Conservation (phyloP, 2,329 filamentous ascomycete genomes). For the Aureobasidium musti region DNA sequence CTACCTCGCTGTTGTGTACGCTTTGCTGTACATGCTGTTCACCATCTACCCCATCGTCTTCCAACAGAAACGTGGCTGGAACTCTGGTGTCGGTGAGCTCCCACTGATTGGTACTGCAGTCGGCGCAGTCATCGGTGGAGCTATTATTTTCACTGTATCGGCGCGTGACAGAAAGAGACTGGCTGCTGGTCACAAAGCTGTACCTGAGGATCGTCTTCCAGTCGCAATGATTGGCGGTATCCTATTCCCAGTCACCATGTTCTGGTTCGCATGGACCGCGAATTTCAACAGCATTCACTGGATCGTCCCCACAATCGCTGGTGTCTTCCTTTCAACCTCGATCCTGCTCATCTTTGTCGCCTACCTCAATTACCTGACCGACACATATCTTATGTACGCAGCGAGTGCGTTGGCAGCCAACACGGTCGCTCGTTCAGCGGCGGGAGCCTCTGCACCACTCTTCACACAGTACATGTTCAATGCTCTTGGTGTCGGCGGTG, state of each 20-base stretch:
- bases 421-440: slow-evolving; percentile 38
- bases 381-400: slow-evolving; percentile 50
- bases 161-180: slow-evolving; percentile 45
- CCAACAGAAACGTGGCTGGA: slow-evolving; percentile 57
- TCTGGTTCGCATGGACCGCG: slow-evolving; percentile 43
- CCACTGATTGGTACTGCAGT: slow-evolving; percentile 55
- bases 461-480: slow-evolving; percentile 41
- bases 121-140: slow-evolving; percentile 51
- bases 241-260: slow-evolving; percentile 41
- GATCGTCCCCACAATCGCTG: slow-evolving; percentile 52
- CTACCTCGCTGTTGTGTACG: slow-evolving; percentile 58
- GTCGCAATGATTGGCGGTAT: slow-evolving; percentile 41
- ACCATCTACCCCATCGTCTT: slow-evolving; percentile 60
- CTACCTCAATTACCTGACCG: slow-evolving; percentile 58
- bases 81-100: slow-evolving; percentile 55
- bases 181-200: slow-evolving; percentile 40
- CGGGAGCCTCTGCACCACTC: slow-evolving; percentile 38
- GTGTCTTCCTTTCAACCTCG: slow-evolving; percentile 46
- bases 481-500: slow-evolving; percentile 39
- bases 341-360: slow-evolving; percentile 55
- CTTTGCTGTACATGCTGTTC: slow-evolving; percentile 60
- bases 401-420: slow-evolving; percentile 40
- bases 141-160: slow-evolving; percentile 48
- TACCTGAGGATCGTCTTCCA: slow-evolving; percentile 49
- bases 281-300: slow-evolving; percentile 50